Evolutionary conservation across 108 stramenopile species (phyloP).

Genomic region (Nitzschia sp.): DNA sequence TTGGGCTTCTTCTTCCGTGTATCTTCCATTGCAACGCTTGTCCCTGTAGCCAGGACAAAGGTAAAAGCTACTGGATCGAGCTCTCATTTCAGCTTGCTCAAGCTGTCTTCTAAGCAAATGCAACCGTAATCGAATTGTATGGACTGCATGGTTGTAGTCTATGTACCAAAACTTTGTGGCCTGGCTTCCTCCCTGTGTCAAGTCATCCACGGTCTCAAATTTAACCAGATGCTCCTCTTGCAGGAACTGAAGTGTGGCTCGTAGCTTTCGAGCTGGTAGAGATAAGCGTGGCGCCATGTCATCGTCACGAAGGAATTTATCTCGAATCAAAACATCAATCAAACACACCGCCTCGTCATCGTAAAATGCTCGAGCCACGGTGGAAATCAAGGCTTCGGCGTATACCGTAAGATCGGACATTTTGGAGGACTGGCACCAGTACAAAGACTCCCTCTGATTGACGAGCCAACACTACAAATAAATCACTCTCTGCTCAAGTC

Average conservation of each 20-base stretch:
- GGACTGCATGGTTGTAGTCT: constrained; percentile 82
- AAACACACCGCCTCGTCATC: constrained; percentile 84
- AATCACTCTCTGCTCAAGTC: no score
- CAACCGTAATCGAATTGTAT: constrained; percentile 81
- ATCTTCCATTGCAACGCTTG: constrained; percentile 83
- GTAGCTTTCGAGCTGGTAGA: constrained; percentile 76
- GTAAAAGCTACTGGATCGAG: constrained; percentile 73
- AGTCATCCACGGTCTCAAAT: constrained; percentile 88
- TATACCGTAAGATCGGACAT: constrained; percentile 70
- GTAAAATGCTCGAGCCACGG: constrained; percentile 90
- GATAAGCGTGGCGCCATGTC: constrained; percentile 83
- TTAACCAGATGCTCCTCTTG: constrained; percentile 85
- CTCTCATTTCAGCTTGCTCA: constrained; percentile 67
- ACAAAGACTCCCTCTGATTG: no score
- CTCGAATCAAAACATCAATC: constrained; percentile 85
- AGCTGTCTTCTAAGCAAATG: constrained; percentile 76
- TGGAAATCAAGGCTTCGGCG: constrained; percentile 83
- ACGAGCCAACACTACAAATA: no score
- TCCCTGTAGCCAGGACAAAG: constrained; percentile 80
- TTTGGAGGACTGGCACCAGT: neutral
- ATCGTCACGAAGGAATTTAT: constrained; percentile 91
- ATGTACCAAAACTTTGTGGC: constrained; percentile 87
- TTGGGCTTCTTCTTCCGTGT: constrained; percentile 84
- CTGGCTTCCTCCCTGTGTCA: constrained; percentile 81
- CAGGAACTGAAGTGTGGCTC: constrained; percentile 78